A percentile compares a stretch with the other conserved stretches of the same genome.
Conservation (phyloP, 2,329 filamentous ascomycete genomes). For the Cadophora sp. region DNA sequence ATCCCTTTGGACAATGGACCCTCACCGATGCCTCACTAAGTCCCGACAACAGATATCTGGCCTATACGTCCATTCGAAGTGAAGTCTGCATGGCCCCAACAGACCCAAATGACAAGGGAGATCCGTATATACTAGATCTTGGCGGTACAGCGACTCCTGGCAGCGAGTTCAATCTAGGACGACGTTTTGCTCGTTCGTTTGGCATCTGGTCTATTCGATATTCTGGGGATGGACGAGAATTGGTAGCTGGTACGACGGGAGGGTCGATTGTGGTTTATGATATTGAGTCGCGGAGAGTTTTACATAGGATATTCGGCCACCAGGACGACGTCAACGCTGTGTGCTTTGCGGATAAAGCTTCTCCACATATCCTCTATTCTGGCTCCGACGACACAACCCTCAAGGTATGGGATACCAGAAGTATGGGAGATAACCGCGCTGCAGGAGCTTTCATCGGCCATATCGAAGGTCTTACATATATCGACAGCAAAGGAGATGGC, state of each 20-base stretch:
- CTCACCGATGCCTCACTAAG: conserved; percentile 92
- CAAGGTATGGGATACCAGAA: conserved; percentile 95
- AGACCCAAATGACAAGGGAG: conserved; percentile 80
- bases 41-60: conserved; percentile 89
- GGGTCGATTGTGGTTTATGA: conserved; percentile 89
- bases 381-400: conserved; percentile 94
- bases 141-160: conserved; percentile 48
- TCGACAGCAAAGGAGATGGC: conserved; percentile 74
- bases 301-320: conserved; percentile 72
- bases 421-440: conserved; percentile 82
- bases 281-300: conserved; percentile 77
- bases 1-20: conserved; percentile 92
- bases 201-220: conserved; percentile 92
- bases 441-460: conserved; percentile 72
- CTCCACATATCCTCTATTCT: conserved; percentile 93
- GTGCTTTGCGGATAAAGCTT: conserved; percentile 87
- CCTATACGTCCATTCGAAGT: conserved; percentile 87
- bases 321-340: conserved; percentile 94
- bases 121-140: conserved; percentile 82
- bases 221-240: conserved; percentile 87
- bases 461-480: conserved; percentile 70
- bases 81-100: conserved; percentile 87
- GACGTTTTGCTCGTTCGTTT: conserved; percentile 49
- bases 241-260: conserved; percentile 86
- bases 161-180: neutral